Base-by-base conservation (phyloP, 148 eudicot species). In the Limonium bicolor region DNA sequence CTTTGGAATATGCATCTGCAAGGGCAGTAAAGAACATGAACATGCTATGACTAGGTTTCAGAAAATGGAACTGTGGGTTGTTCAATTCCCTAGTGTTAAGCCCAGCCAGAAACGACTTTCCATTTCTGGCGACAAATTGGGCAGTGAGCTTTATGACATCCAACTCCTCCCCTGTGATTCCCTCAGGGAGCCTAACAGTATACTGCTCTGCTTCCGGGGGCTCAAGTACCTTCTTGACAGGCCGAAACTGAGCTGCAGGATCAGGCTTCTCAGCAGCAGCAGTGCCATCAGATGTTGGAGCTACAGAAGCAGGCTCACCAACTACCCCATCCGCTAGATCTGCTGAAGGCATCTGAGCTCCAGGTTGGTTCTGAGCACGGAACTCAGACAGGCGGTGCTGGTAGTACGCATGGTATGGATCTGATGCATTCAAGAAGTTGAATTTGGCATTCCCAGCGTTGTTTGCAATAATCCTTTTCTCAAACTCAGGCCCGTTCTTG, bases 141-240 rank as follows among this genome's bases (percentile, higher is more conserved):
- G 92, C 78, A 19, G 92, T 81, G 17, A 81, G 81, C 68, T 77
- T 81, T 48, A 77, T 81, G 24, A 81, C 73, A 61, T 81, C 92
- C 58, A 81, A 44, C 44, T 81, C 92, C 76, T 81, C 92, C 51
- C 85, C 85, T 0, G 85, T 77, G 39, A 77, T 77, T 48, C 92
- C 92, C 62, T 81, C 92, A 8, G 92, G 92, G 48, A 81, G 73
- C 50, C 81, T 69, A 9, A 81, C 85, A 42, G 85, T 73, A 46
- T 77, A 81, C 23, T 77, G 85, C 65, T 81, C 92, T 3, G 92
- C 76, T 65, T 77, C 92, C 5, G 92, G 92, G 12, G 85, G 92
- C 48, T 73, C 92, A 51, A 81, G 81, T 22, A 71, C 76, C 63
- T 81, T 81, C 22, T 64, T 70, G 5, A 77, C 67, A 36, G 78